Evolutionary conservation across 1,139 yeast genomes (phyloP).

Genomic region (Geotrichum carabidarum): DNA sequence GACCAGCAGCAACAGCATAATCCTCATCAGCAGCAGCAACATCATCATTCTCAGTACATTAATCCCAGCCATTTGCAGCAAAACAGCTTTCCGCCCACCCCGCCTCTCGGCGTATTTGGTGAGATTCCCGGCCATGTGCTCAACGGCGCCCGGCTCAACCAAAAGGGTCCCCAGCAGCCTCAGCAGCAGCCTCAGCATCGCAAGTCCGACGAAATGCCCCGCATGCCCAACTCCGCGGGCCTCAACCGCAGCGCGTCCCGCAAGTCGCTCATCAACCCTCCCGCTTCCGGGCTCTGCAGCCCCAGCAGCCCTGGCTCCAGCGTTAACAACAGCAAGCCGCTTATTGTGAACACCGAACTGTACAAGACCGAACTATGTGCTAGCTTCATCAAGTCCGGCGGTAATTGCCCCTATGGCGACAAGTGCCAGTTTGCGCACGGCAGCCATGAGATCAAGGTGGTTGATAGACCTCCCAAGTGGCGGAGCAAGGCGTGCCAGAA

Average conservation of each 20-base stretch:
- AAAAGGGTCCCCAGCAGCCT: conserved; percentile 1
- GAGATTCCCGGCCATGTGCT: neutral
- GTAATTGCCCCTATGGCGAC: conserved; percentile 78
- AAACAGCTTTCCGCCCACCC: conserved; percentile 13
- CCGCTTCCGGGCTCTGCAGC: neutral
- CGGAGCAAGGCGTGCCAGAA: conserved; percentile 88
- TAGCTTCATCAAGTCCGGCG: conserved; percentile 62
- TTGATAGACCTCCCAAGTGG: conserved; percentile 79
- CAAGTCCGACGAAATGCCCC: conserved; percentile 4
- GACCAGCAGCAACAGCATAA: conserved; percentile 1
- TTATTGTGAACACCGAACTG: conserved; percentile 58
- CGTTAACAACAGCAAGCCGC: conserved; percentile 22
- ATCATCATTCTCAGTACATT: neutral
- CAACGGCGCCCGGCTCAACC: neutral
- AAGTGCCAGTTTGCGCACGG: conserved; percentile 97
- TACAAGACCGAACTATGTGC: conserved; percentile 91
- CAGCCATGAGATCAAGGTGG: conserved; percentile 61
- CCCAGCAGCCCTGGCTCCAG: conserved; percentile 9
- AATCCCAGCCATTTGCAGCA: conserved; percentile 6
- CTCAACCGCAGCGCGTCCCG: conserved; percentile 16
- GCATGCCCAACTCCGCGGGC: neutral
- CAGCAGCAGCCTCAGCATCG: conserved; percentile 11
- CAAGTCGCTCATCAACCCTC: conserved; percentile 11
- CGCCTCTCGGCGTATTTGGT: conserved; percentile 2
- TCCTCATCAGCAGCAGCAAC: conserved; percentile 1